Percentiles rank a stretch among this genome's conserved stretches.
phyloP scores from a whole-genome alignment of 768 basidiomycete genomes.

The Naganishia friedmannii region DNA sequence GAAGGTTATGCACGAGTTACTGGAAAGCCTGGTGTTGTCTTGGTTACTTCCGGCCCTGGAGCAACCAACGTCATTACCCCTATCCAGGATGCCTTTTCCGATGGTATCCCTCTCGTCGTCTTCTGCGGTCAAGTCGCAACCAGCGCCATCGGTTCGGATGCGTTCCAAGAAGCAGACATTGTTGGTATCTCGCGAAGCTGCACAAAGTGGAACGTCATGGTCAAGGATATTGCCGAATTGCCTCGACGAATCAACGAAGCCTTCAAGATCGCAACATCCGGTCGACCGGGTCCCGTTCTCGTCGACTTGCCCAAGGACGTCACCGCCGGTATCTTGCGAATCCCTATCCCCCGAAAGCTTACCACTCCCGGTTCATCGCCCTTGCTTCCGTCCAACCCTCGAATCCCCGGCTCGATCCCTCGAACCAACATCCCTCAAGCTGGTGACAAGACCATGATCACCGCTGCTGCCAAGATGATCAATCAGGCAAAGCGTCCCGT shows the following conservation, averaged over 20 bases:
- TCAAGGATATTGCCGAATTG: slow-evolving; percentile 91
- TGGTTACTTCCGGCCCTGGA: slow-evolving; percentile 96
- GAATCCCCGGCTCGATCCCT: slow-evolving; percentile 52
- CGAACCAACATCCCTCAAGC: slow-evolving; percentile 55
- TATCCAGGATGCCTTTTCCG: slow-evolving; percentile 94
- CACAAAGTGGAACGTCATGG: slow-evolving; percentile 99
- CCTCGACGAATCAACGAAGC: slow-evolving; percentile 97
- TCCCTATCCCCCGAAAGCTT: slow-evolving; percentile 76
- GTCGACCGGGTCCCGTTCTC: slow-evolving; percentile 93
- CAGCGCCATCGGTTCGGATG: slow-evolving; percentile 96
- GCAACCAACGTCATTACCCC: slow-evolving; percentile 97
- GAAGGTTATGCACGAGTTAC: slow-evolving; percentile 97
- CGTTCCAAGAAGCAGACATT: slow-evolving; percentile 97
- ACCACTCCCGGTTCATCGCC: slow-evolving; percentile 75
- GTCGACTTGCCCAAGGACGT: slow-evolving; percentile 99
- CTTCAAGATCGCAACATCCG: slow-evolving; percentile 97
- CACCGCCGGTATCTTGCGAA: slow-evolving; percentile 83
- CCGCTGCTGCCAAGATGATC: slow-evolving; percentile 82
- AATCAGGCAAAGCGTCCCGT: slow-evolving; percentile 86
- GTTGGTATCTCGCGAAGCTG: slow-evolving; percentile 94
- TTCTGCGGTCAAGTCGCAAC: slow-evolving; percentile 99
- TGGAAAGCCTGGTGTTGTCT: slow-evolving; percentile 93
- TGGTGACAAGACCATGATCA: slow-evolving; percentile 65
- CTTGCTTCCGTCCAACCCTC: slow-evolving; percentile 50
- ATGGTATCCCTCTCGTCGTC: slow-evolving; percentile 90